Percentiles rank a stretch among this genome's conserved stretches.
Evolutionary conservation across 495 filamentous ascomycete species (phyloP).

Genomic region (Hyphodiscus hymeniophilus): DNA sequence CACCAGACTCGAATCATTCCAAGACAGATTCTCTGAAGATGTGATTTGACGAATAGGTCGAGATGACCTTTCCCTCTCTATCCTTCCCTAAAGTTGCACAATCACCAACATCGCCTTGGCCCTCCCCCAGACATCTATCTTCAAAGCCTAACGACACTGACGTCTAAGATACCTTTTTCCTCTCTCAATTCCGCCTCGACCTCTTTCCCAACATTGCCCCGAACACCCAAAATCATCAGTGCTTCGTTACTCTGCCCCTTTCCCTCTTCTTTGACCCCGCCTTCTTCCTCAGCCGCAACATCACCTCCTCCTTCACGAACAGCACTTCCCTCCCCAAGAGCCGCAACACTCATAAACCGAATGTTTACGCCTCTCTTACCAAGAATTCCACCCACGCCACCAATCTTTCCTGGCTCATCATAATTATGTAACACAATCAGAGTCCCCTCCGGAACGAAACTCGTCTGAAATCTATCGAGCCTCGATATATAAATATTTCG

Average conservation of each 20-base stretch:
- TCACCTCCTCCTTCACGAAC: conserved; percentile 9
- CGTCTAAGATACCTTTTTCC: conserved; percentile 54
- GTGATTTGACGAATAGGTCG: too few relatives aligned
- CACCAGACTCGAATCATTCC: too few relatives aligned
- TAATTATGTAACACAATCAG: conserved; percentile 62
- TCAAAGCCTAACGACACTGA: conserved; percentile 47
- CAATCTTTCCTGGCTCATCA: conserved; percentile 66
- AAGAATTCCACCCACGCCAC: conserved; percentile 54
- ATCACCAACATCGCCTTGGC: too few relatives aligned
- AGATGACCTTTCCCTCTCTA: too few relatives aligned
- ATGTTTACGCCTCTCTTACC: conserved; percentile 61
- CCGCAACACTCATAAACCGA: conserved; percentile 60
- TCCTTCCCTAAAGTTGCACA: neutral
- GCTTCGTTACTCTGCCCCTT: conserved; percentile 41
- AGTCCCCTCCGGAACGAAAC: conserved; percentile 55
- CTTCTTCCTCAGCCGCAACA: conserved; percentile 20
- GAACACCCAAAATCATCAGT: conserved; percentile 65
- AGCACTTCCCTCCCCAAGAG: conserved; percentile 26
- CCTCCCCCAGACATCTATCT: neutral
- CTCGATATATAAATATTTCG: conserved; percentile 54
- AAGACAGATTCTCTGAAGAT: too few relatives aligned
- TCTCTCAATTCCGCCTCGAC: conserved; percentile 45
- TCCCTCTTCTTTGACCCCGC: conserved; percentile 13
- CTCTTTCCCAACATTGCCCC: conserved; percentile 43
- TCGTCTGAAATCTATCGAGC: conserved; percentile 53